Percentiles rank a stretch among this genome's conserved stretches.
phyloP scores from a whole-genome alignment of 345 rosid species.

The Eucalyptus curtisii region DNA sequence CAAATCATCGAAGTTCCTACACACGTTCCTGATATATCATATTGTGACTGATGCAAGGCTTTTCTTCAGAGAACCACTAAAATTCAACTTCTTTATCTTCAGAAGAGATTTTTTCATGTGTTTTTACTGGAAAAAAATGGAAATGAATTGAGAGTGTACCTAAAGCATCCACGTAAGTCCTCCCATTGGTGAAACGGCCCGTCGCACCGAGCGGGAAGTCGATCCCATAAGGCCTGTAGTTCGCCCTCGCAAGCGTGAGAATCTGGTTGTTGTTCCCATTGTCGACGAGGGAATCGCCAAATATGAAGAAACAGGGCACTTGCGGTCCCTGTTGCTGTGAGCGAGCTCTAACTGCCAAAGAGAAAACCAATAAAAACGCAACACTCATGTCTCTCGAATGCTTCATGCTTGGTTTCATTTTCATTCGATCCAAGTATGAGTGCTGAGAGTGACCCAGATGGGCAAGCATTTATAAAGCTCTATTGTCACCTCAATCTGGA shows the following conservation, averaged over 20 bases:
- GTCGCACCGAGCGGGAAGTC: slow-evolving; percentile 74
- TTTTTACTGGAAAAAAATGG: not conserved
- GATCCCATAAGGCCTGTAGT: slow-evolving; percentile 82
- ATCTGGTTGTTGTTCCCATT: slow-evolving; percentile 84
- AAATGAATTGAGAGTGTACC: slow-evolving; percentile 14
- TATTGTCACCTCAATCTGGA: not conserved
- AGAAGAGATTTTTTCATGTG: not conserved
- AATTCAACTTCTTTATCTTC: not conserved
- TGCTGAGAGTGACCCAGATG: not conserved
- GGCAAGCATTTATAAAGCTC: not conserved
- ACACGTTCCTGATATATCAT: not conserved
- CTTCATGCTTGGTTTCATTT: not conserved
- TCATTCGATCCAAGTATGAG: not conserved
- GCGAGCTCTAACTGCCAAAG: not conserved
- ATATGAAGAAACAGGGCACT: slow-evolving; percentile 75
- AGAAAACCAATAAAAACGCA: not conserved
- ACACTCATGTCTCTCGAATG: not conserved
- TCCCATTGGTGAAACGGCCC: slow-evolving; percentile 81
- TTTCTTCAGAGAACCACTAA: not conserved
- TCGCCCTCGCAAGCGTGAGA: slow-evolving; percentile 62
- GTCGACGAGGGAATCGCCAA: slow-evolving; percentile 90
- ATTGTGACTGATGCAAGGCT: not conserved
- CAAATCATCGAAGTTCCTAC: not conserved
- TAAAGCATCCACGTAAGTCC: slow-evolving; percentile 70
- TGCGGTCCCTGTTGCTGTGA: slow-evolving; percentile 27